Evolutionary conservation across 108 stramenopile species (phyloP), one percentile per base, ranked within the genome.

Genomic region (Nitzschia sp.): DNA sequence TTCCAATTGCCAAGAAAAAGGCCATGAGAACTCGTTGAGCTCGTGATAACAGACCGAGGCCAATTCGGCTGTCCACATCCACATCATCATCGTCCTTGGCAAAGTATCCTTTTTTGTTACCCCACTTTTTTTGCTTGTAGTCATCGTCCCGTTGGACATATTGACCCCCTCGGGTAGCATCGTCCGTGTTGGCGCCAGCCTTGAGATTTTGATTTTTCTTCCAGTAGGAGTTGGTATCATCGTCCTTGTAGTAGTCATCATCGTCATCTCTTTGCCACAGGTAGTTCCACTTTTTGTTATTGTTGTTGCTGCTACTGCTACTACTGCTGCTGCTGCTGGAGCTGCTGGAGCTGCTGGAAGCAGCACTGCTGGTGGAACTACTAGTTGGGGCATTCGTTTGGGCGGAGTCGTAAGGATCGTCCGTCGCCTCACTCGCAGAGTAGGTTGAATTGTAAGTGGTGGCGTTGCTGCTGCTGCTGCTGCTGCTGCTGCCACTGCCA

Each of bases 191-290:
- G 23, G 6, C 24, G 9, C 46, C 32, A 17, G 35, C 66, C 23
- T 67, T 55, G 17, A 51, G 17, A 34, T 55, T 67, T 9, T 38
- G 31, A 25, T 54, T 51, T 6, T 25, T 9, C 23, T 13, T 34
- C 36, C 54, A 38, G 26, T 67, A 51, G 53, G 23, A 19, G 21
- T 25, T 49, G 28, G 31, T 29, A 3, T 33, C 6, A 30, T 3
- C 48, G n/a, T n/a, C n/a, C 1, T 66, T 46, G 66, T 25, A 54
- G 33, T 54, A 34, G 30, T 58, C 59, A 46, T 54, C 60, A 27
- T 62, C 70, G 31, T 71, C 68, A 30, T 70, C 56, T n/a, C 58
- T 49, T 35, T 30, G 38, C 60, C 70, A 58, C 15, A 62, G 29
- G 27, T 57, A 71, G 5, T 61, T 36, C 4, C 53, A 38, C 24